Evolutionary conservation across 225 moss, liverwort and hornwort species (phyloP).

Genomic region (Pseudoscleropodium purum): DNA sequence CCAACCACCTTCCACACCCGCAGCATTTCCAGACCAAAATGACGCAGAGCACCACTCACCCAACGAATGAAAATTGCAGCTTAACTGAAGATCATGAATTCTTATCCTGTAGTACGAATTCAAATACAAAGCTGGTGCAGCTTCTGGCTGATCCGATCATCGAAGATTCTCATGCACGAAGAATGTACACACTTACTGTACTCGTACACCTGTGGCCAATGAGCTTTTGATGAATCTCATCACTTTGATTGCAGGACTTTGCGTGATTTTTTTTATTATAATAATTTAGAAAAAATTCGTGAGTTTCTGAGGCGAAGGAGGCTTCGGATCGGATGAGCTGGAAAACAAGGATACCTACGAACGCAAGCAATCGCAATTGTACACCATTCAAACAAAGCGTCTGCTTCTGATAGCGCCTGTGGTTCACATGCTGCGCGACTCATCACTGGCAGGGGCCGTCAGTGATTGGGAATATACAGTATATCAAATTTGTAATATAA

Average conservation of each 20-base stretch:
- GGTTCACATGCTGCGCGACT: not conserved
- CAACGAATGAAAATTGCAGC: not conserved
- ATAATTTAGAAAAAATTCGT: not conserved
- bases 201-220: not conserved
- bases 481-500: too few species aligned
- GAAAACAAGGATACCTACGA: not conserved
- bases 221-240: not conserved
- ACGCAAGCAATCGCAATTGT: not conserved
- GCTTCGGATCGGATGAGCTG: not conserved
- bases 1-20: not conserved
- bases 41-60: not conserved
- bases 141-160: not conserved
- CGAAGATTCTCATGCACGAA: not conserved
- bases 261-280: not conserved
- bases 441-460: too few species aligned
- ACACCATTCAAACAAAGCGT: not conserved
- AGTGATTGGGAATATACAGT: too few species aligned
- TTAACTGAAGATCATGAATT: not conserved
- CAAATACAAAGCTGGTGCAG: not conserved
- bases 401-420: not conserved
- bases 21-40: not conserved
- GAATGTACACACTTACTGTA: not conserved
- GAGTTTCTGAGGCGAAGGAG: not conserved
- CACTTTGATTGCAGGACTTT: not conserved
- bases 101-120: not conserved